Evolutionary conservation across 169 alveolate species (phyloP).

Genomic region (Eimeria maxima): DNA sequence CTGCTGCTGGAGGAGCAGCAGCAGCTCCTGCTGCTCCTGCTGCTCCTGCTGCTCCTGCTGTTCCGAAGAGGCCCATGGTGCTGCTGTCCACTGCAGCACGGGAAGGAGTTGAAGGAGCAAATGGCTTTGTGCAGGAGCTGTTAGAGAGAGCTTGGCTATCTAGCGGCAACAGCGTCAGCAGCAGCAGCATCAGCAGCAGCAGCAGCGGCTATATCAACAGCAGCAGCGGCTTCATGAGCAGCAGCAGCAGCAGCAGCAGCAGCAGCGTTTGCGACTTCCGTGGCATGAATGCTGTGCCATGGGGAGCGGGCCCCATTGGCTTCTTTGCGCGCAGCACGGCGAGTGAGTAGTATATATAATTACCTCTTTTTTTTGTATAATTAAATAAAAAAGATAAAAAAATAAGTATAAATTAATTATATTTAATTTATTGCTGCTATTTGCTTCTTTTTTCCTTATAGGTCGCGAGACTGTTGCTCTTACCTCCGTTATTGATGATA

Average conservation of each 20-base stretch:
- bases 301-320: constrained; percentile 31
- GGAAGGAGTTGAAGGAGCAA: background rate
- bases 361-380: too few relatives aligned
- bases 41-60: background rate
- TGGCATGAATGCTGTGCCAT: background rate
- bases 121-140: background rate
- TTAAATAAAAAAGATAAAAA: too few relatives aligned
- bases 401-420: too few relatives aligned
- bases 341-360: background rate
- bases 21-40: background rate
- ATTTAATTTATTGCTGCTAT: background rate
- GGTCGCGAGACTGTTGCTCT: constrained; percentile 34
- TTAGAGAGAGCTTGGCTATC: constrained; percentile 13
- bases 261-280: background rate
- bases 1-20: background rate
- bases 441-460: background rate
- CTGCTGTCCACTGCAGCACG: constrained; percentile 49
- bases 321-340: constrained; percentile 34
- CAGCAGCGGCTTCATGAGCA: background rate
- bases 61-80: constrained; percentile 27
- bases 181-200: background rate
- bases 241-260: constrained; percentile 9
- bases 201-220: background rate
- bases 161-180: background rate
- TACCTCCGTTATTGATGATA: background rate